Percentiles rank a stretch among this genome's conserved stretches.
Conservation (phyloP, 495 filamentous ascomycete species). For the Podospora pseudocomata region DNA sequence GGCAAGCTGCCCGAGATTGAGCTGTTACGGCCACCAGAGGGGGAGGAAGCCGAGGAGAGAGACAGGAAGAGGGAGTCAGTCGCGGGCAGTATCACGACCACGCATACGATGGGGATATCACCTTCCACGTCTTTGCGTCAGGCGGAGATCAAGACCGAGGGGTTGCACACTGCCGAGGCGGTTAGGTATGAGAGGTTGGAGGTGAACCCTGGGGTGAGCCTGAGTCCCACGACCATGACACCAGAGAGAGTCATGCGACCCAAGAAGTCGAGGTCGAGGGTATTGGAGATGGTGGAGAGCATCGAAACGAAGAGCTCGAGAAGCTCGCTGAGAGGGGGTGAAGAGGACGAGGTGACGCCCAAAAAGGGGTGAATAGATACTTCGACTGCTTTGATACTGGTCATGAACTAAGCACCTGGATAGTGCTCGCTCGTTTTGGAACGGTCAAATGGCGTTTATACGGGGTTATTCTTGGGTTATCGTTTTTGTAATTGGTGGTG, state of each 20-base stretch:
- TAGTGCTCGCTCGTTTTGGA: not conserved
- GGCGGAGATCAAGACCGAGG: constrained; percentile 15
- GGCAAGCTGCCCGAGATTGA: not conserved
- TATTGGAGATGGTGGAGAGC: constrained; percentile 48
- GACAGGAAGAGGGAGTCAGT: constrained; percentile 8
- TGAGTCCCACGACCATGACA: not conserved
- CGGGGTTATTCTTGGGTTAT: not conserved
- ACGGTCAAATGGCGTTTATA: not conserved
- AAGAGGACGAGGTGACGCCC: not conserved
- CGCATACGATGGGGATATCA: constrained; percentile 9
- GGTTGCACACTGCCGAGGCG: constrained; percentile 33
- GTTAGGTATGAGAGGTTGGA: constrained; percentile 31
- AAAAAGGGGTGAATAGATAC: not conserved
- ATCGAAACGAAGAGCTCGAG: constrained; percentile 37
- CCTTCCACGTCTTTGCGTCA: constrained; percentile 23
- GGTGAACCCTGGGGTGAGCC: not conserved
- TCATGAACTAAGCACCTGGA: not conserved
- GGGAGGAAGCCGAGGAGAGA: not conserved
- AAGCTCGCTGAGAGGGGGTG: not conserved
- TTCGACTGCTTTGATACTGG: not conserved
- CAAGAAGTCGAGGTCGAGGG: constrained; percentile 30
- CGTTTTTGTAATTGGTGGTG: not conserved
- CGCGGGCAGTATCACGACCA: not conserved
- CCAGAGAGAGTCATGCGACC: not conserved
- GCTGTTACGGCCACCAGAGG: not conserved